Evolutionary conservation across 139 green algal species (phyloP), one percentile per base, ranked within the genome.

Genomic region (Closterium sp.): DNA sequence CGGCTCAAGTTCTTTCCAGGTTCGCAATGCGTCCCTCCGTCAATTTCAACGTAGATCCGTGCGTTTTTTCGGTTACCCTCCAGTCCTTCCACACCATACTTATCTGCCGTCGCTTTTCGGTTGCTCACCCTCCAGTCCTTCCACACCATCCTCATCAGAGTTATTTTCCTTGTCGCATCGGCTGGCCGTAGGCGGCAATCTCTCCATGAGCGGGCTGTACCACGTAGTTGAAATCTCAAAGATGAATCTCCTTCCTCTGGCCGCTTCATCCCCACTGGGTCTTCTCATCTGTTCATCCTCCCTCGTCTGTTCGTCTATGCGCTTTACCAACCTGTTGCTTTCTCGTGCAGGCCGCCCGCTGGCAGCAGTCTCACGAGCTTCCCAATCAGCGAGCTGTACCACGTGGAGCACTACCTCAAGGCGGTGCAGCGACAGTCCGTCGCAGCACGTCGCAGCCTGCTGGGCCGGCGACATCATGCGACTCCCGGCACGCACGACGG

Each of bases 361-460:
- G 62, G 62, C 62, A 79, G 62, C 62, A 79, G 62, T 27, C 62
- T 79, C 2, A 79, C 62, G 62, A 79, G 62, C 62, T 79, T 79
- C 17, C 62, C 62, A 22, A 79, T 79, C 13, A 24, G 17, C 62
- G 89, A 92, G 42, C 30, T 28, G n/a, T 93, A 93, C 30, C 90
- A 93, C 34, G 32, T 92, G 88, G 90, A 93, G 31, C 38, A 34
- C 34, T 93, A 91, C 17, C 88, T 93, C 31, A 92, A 92, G 27
- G 90, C 90, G 22, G 88, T 92, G 30, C 38, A 92, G 32, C 90
- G 62, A 30, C 86, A 92, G 88, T 32, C 70, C 22, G 32, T n/a
- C n/a, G 62, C 88, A 45, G 88, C 24, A 31, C 29, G 88, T 89
- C 42, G 89, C 70, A 32, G 89, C 79, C 32, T 34, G 32, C 38